phyloP scores from a whole-genome alignment of 768 basidiomycete genomes.

The Leccinum rimulosum region DNA sequence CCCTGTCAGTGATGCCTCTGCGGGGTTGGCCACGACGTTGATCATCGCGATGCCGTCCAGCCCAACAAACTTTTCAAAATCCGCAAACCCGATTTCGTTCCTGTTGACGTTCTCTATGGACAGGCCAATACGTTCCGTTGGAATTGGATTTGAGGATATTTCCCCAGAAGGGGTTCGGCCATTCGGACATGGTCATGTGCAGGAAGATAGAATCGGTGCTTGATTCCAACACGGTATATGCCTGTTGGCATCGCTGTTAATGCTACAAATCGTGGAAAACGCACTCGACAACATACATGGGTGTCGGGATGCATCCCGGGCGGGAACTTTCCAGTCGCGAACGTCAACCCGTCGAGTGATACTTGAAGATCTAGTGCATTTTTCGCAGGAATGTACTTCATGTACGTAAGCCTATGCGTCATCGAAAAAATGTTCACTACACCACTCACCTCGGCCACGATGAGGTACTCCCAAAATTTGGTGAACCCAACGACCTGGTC shows the following conservation, averaged over 20 bases:
- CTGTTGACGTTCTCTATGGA: conserved; percentile 89
- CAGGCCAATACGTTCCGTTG: conserved; percentile 93
- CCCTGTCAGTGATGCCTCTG: conserved; percentile 67
- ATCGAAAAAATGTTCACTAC: neutral
- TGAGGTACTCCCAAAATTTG: conserved; percentile 94
- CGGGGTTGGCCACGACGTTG: conserved; percentile 84
- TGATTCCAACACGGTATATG: conserved; percentile 93
- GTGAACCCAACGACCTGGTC: conserved; percentile 91
- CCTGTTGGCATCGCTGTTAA: conserved; percentile 40
- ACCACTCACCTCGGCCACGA: conserved; percentile 83
- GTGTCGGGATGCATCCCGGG: conserved; percentile 87
- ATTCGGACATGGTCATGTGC: conserved; percentile 89
- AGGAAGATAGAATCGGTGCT: conserved; percentile 91
- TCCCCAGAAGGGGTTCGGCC: conserved; percentile 77
- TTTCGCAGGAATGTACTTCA: conserved; percentile 49
- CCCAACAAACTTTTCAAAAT: conserved; percentile 97
- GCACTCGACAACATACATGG: conserved; percentile 54
- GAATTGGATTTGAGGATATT: conserved; percentile 95
- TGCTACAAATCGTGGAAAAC: neutral
- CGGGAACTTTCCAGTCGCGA: conserved; percentile 87
- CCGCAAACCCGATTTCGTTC: conserved; percentile 83
- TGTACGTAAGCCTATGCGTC: conserved; percentile 22
- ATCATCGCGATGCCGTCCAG: conserved; percentile 94
- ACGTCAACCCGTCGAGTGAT: conserved; percentile 84
- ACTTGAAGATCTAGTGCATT: conserved; percentile 82